Conservation (phyloP, 257 asterid genomes). For the Solanum medicagineum region DNA sequence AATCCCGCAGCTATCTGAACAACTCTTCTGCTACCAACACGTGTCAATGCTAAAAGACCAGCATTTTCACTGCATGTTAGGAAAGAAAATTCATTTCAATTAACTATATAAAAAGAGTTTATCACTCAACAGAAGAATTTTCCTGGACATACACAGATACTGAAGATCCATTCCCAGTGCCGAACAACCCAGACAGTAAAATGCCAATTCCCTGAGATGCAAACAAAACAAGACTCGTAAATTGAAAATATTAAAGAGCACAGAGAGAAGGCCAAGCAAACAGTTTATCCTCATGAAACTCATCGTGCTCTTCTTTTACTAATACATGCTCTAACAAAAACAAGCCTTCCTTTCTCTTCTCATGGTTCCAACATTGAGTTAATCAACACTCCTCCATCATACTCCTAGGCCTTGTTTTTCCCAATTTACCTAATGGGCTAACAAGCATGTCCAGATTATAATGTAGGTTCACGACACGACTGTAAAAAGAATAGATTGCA, state of each 20-base stretch:
- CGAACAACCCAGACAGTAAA: conserved; percentile 64
- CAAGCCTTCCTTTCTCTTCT: not conserved
- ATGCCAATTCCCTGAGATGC: conserved; percentile 70
- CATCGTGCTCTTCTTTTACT: not conserved
- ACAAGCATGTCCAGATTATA: not conserved
- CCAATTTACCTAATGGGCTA: not conserved
- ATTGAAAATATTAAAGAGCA: not conserved
- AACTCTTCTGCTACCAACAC: conserved; percentile 93
- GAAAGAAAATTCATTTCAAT: not conserved
- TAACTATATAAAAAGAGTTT: not conserved
- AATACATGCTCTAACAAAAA: not conserved
- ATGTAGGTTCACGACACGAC: not conserved
- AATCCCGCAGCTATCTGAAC: conserved; percentile 93
- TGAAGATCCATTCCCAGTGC: conserved; percentile 79
- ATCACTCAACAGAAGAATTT: not conserved
- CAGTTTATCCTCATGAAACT: not conserved
- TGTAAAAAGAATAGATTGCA: not conserved
- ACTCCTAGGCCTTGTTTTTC: not conserved
- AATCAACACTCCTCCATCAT: not conserved
- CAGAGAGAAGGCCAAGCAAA: not conserved
- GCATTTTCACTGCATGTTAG: conserved; percentile 59
- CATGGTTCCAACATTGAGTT: not conserved
- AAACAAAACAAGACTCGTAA: not conserved
- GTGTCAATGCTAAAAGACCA: conserved; percentile 79
- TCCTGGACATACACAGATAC: conserved; percentile 62